phyloP scores from a whole-genome alignment of 306 rosid genomes.

The Dalbergia cultrata region DNA sequence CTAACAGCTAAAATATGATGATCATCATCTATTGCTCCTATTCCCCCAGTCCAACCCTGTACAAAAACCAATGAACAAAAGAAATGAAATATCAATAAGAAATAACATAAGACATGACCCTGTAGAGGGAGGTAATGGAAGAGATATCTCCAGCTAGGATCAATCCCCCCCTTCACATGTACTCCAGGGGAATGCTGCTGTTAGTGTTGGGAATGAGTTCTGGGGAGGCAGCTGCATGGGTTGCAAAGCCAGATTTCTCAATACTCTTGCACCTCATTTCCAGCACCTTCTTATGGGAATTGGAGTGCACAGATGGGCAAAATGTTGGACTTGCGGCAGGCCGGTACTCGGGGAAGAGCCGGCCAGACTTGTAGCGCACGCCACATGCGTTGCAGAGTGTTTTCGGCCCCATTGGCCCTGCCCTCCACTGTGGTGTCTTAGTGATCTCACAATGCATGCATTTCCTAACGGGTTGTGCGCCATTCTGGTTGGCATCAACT shows the following conservation, averaged over 20 bases:
- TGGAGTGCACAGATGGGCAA: constrained; percentile 84
- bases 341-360: constrained; percentile 95
- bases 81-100: constrained; percentile 66
- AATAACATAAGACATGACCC: constrained; percentile 61
- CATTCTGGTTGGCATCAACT: constrained; percentile 56
- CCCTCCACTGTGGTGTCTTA: constrained; percentile 99
- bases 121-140: constrained; percentile 41
- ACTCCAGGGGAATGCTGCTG: constrained; percentile 77
- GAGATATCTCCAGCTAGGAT: constrained; percentile 40
- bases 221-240: constrained; percentile 52
- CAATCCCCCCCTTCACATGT: constrained; percentile 61
- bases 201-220: constrained; percentile 90
- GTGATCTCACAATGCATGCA: constrained; percentile 98
- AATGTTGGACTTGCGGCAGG: constrained; percentile 98
- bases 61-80: constrained; percentile 81
- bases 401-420: constrained; percentile 98
- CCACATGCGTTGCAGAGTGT: constrained; percentile 98
- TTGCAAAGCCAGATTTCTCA: constrained; percentile 33
- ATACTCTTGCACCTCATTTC: constrained; percentile 79
- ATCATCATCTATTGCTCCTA: constrained; percentile 65
- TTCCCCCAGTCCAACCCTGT: constrained; percentile 78
- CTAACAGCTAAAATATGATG: constrained; percentile 75
- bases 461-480: constrained; percentile 72
- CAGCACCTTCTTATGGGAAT: constrained; percentile 92
- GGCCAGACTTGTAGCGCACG: constrained; percentile 89